Conservation (phyloP, 1,284 basidiomycete species). For the Ceratobasidium sp. region DNA sequence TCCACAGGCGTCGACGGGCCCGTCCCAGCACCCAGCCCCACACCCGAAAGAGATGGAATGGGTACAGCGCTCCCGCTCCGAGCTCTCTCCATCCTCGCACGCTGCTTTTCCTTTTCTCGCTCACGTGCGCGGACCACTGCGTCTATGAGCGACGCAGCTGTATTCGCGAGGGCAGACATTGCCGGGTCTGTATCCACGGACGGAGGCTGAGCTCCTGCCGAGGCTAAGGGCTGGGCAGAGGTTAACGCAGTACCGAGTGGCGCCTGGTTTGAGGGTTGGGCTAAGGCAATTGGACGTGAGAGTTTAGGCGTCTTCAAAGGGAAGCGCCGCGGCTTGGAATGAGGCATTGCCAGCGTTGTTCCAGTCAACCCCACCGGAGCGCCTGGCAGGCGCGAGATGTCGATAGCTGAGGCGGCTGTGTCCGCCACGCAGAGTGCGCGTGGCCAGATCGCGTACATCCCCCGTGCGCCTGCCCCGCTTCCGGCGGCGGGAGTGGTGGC, state of each 20-base stretch:
- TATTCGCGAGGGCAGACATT: slow-evolving; percentile 16
- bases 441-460: slow-evolving; percentile 39
- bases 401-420: slow-evolving; percentile 6
- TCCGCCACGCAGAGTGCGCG: slow-evolving; percentile 30
- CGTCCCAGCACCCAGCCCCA: not conserved
- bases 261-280: slow-evolving; percentile 2
- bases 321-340: slow-evolving; percentile 23
- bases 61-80: slow-evolving; percentile 34
- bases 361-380: slow-evolving; percentile 6
- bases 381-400: slow-evolving; percentile 14
- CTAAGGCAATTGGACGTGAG: slow-evolving; percentile 8
- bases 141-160: slow-evolving; percentile 29
- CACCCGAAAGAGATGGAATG: not conserved
- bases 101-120: slow-evolving; percentile 40
- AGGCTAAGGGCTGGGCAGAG: not conserved
- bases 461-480: slow-evolving; percentile 40
- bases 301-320: slow-evolving; percentile 8
- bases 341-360: not conserved
- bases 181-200: not conserved
- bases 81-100: slow-evolving; percentile 36
- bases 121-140: slow-evolving; percentile 31
- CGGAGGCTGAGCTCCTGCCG: not conserved
- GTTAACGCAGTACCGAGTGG: not conserved
- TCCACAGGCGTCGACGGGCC: slow-evolving; percentile 32
- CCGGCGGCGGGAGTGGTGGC: slow-evolving; percentile 35